Evolutionary conservation across 2,329 filamentous ascomycete genomes (phyloP).

Genomic region (Exophiala alcalophila): DNA sequence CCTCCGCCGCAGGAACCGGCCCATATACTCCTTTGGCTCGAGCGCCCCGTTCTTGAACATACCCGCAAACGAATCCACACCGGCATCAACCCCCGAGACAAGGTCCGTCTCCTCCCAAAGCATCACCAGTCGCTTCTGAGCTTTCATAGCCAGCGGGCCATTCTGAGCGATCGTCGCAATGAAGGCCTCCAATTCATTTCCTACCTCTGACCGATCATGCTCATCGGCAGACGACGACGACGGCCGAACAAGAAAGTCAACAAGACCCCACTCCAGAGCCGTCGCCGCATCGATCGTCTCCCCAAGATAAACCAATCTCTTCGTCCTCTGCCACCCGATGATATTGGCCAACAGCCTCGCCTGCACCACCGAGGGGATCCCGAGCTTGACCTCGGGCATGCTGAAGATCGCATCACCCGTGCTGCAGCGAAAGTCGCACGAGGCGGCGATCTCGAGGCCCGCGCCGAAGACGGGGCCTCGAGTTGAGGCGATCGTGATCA

Average conservation of each 20-base stretch:
- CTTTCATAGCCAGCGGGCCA: slow-evolving; percentile 14
- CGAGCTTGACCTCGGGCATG: slow-evolving; percentile 27
- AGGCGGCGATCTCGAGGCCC: slow-evolving; percentile 26
- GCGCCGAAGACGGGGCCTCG: slow-evolving; percentile 1
- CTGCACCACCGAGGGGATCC: slow-evolving; percentile 28
- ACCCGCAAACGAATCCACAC: slow-evolving; percentile 32
- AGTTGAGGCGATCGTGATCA: background rate
- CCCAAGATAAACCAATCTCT: slow-evolving; percentile 24
- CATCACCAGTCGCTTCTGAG: slow-evolving; percentile 25
- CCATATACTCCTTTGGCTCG: slow-evolving; percentile 22
- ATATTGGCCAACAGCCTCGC: slow-evolving; percentile 27
- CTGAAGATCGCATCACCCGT: slow-evolving; percentile 15
- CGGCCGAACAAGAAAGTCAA: slow-evolving; percentile 19
- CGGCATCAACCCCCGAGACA: slow-evolving; percentile 30
- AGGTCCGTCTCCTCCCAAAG: slow-evolving; percentile 33
- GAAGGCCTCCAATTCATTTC: background rate
- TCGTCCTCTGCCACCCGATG: slow-evolving; percentile 28
- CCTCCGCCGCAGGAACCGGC: slow-evolving; percentile 5
- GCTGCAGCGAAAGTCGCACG: slow-evolving; percentile 28
- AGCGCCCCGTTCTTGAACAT: slow-evolving; percentile 16
- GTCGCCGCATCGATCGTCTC: slow-evolving; percentile 6
- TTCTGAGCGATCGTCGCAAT: slow-evolving; percentile 5
- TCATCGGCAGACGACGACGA: background rate
- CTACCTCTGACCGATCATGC: background rate
- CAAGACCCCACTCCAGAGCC: slow-evolving; percentile 17